Base-by-base conservation (phyloP, 495 filamentous ascomycete species). In the Aspergillus incahuasiensis region DNA sequence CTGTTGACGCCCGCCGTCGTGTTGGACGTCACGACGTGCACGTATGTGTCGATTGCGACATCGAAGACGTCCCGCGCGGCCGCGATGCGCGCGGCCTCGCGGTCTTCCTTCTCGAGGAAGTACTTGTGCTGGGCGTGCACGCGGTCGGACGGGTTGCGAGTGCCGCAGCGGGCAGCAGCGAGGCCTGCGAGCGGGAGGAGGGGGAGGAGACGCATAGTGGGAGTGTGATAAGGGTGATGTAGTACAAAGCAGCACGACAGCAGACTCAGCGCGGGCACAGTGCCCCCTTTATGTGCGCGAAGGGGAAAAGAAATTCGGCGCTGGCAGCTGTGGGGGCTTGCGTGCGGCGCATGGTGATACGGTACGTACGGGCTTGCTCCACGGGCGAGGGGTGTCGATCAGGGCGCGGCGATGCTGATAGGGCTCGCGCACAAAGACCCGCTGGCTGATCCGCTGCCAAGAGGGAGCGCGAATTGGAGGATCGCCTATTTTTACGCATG, bases 11-110 rank as follows among this genome's bases (percentile, higher is more conserved):
- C 25, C 4, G 53, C 39, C 28, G 21, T 24, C 3, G 13, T 4
- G 25, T 56, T 56, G 24, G 35, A 40, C 0, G 35, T 16, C 6
- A 56, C 35, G 15, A 56, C 54, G n/a, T 56, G 54, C 18, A 56
- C 46, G 25, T 50, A 56, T 21, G 54, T 56, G 38, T 44, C 32
- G 19, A 56, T 50, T 7, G 35, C 50, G 13, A 24, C 38, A n/a
- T 34, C 11, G 38, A 55, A 55, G 32, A 43, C 21, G n/a, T 48
- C 45, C 30, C 53, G 53, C 6, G 53, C 8, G 5, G 34, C 34
- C 0, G 34, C 4, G 13, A 15, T 15, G 32, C 22, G 21, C 6
- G 49, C 49, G 1, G 39, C 21, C 15, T 40, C 45, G 3, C 32
- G 45, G 35, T 25, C 44, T 21, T 55, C 53, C 21, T 32, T 46